Evolutionary conservation across 495 filamentous ascomycete genomes (phyloP).

Genomic region (Evansstolkia leycettana): DNA sequence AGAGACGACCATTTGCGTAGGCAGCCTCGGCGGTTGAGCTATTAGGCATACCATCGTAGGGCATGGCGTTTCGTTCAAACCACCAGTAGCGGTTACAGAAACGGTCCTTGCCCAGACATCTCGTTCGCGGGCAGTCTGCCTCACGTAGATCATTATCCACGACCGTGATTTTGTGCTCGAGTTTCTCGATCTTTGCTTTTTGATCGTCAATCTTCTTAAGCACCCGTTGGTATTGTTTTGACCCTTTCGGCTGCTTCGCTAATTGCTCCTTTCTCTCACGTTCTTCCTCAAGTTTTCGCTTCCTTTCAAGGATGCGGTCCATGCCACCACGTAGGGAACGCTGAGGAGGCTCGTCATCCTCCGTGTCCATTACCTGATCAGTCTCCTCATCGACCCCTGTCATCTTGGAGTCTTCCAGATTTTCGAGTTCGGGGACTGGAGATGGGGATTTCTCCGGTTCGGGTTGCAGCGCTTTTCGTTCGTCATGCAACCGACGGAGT

Average conservation of each 20-base stretch:
- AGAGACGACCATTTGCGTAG: constrained; percentile 89
- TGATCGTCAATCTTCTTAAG: constrained; percentile 79
- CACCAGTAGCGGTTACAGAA: constrained; percentile 99
- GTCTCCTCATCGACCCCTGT: constrained; percentile 49
- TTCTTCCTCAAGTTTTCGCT: constrained; percentile 74
- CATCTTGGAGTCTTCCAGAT: constrained; percentile 53
- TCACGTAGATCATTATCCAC: constrained; percentile 89
- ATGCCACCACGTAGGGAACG: constrained; percentile 67
- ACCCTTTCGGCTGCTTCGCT: constrained; percentile 68
- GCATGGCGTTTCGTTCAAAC: constrained; percentile 99
- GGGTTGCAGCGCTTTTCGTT: constrained; percentile 74
- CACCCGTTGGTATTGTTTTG: constrained; percentile 83
- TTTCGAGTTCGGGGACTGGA: constrained; percentile 47
- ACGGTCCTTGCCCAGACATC: constrained; percentile 78
- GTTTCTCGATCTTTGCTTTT: constrained; percentile 62
- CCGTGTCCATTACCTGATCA: constrained; percentile 41
- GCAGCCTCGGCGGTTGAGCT: constrained; percentile 77
- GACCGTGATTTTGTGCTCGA: constrained; percentile 70
- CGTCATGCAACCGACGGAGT: constrained; percentile 67
- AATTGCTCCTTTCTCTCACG: constrained; percentile 67
- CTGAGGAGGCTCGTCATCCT: constrained; percentile 46
- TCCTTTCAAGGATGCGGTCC: constrained; percentile 64
- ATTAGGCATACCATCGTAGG: constrained; percentile 73
- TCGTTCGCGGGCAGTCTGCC: constrained; percentile 81
- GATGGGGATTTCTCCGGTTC: constrained; percentile 48